phyloP scores from a whole-genome alignment of 163 green algal species.

The Scenedesmus sp. region DNA sequence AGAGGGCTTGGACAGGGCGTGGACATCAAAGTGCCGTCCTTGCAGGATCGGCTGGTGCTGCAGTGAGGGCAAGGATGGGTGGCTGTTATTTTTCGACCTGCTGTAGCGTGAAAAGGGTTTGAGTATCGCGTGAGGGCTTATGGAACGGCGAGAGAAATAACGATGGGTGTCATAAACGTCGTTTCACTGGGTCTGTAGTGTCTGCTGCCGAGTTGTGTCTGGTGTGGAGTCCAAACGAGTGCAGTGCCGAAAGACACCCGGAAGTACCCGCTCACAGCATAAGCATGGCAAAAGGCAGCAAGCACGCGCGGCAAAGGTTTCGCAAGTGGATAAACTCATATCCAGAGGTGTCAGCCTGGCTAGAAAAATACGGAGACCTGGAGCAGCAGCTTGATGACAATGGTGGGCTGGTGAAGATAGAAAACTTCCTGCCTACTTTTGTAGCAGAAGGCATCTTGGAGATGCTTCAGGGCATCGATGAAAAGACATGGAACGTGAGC shows the following conservation, averaged over 20 bases:
- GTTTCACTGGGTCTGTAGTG: too few relatives aligned
- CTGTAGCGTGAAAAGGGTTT: neutral
- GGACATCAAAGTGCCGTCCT: neutral
- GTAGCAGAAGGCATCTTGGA: constrained; percentile 64
- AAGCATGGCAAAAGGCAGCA: constrained; percentile 21
- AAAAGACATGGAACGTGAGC: constrained; percentile 57
- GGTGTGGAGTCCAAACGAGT: neutral
- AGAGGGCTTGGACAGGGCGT: neutral
- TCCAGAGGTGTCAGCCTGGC: constrained; percentile 47
- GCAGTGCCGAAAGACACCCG: neutral
- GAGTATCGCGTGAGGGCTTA: too few relatives aligned
- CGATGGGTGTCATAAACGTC: neutral
- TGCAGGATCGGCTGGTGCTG: constrained; percentile 36
- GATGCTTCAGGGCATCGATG: constrained; percentile 55
- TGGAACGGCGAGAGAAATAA: neutral
- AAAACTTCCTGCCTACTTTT: constrained; percentile 63
- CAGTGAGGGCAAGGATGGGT: neutral
- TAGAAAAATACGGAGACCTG: constrained; percentile 56
- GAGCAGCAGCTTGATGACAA: constrained; percentile 42
- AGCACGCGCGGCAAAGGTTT: constrained; percentile 13
- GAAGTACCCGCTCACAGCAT: neutral
- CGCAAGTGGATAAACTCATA: constrained; percentile 65
- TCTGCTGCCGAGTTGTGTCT: neutral
- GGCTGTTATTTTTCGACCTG: neutral
- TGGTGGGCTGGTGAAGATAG: constrained; percentile 58